Conservation (phyloP, 345 rosid species). For the Zanthoxylum bungeanum region DNA sequence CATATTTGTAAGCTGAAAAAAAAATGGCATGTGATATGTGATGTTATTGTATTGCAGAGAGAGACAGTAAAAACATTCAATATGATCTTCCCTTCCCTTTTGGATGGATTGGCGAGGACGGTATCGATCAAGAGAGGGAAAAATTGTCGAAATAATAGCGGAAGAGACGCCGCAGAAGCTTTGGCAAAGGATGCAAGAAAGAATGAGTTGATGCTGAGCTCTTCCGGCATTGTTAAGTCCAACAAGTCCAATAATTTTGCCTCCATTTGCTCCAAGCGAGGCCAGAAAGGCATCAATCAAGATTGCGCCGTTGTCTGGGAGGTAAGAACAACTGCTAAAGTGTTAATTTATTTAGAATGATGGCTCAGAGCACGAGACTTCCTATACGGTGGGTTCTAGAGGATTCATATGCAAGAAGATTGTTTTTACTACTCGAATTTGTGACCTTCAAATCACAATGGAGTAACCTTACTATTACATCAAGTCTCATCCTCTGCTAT, state of each 20-base stretch:
- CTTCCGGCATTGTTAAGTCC: slow-evolving; percentile 53
- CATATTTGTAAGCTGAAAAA: not conserved
- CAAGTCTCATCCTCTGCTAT: no score
- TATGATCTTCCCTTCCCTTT: slow-evolving; percentile 47
- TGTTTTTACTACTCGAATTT: no score
- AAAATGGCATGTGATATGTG: not conserved
- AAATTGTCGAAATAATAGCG: slow-evolving; percentile 33
- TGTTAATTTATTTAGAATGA: no score
- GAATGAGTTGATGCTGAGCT: slow-evolving; percentile 55
- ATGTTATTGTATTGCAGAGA: slow-evolving; percentile 14
- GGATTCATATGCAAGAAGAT: no score
- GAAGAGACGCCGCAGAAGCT: slow-evolving; percentile 59
- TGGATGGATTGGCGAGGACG: slow-evolving; percentile 60
- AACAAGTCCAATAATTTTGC: slow-evolving; percentile 45
- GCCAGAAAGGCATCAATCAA: slow-evolving; percentile 81
- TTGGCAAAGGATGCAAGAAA: slow-evolving; percentile 68
- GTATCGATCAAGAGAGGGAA: slow-evolving; percentile 60
- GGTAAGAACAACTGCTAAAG: slow-evolving; percentile 32
- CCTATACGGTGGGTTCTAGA: no score
- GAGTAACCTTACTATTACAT: no score
- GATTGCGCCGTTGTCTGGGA: slow-evolving; percentile 81
- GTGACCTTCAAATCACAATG: no score
- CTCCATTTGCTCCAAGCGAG: slow-evolving; percentile 73
- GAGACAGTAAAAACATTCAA: not conserved
- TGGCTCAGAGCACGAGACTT: no score